phyloP scores from a whole-genome alignment of 2,329 filamentous ascomycete species.

The Sporothrix pseudoabietina region DNA sequence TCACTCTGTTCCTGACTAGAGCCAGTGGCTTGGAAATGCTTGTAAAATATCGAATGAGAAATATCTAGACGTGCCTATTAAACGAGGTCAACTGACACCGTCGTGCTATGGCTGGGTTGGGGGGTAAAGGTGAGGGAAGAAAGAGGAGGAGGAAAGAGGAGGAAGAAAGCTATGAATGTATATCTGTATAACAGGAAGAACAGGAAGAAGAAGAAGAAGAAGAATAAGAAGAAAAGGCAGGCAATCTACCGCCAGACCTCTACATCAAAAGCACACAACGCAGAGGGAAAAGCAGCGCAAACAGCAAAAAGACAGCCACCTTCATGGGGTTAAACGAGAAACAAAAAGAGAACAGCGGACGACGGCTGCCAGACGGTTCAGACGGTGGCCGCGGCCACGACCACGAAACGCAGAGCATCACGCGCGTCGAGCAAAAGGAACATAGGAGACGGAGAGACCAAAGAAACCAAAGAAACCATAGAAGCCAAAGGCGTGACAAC shows the following conservation, averaged over 20 bases:
- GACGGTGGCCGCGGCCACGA: neutral
- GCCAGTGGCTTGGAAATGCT: neutral
- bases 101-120: neutral
- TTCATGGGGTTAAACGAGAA: neutral
- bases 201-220: too few relatives aligned
- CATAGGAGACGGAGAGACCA: neutral
- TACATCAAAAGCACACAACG: neutral
- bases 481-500: neutral
- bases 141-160: neutral
- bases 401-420: neutral
- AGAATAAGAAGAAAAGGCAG: neutral
- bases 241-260: neutral
- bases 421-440: neutral
- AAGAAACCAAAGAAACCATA: neutral
- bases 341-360: neutral
- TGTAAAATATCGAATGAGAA: neutral
- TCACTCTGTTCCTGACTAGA: neutral
- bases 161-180: constrained; percentile 6
- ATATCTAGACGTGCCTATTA: neutral
- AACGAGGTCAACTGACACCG: neutral
- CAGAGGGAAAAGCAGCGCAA: too few relatives aligned
- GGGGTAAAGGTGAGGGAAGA: neutral
- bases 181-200: constrained; percentile 9
- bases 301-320: too few relatives aligned
- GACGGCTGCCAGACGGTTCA: too few relatives aligned